A percentile compares a stretch with the other conserved stretches of the same genome.
phyloP scores from a whole-genome alignment of 495 filamentous ascomycete species.

The Aspergillus homomorphus region DNA sequence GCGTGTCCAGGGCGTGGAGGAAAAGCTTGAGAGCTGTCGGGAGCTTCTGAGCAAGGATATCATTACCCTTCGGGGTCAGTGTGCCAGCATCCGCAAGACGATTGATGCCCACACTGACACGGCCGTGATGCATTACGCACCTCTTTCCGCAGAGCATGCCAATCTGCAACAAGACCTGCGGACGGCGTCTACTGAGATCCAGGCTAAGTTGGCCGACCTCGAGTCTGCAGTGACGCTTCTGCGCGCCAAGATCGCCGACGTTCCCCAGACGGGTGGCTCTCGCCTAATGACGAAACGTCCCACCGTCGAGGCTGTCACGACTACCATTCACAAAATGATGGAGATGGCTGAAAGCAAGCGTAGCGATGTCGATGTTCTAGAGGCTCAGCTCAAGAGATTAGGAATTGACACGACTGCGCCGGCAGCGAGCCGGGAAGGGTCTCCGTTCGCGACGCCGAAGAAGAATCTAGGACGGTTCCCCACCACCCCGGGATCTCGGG shows the following conservation, averaged over 20 bases:
- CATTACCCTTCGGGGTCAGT: constrained; percentile 62
- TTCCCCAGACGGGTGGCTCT: constrained; percentile 34
- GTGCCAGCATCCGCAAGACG: constrained; percentile 68
- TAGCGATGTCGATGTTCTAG: constrained; percentile 84
- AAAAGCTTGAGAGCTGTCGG: constrained; percentile 58
- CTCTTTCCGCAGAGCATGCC: constrained; percentile 78
- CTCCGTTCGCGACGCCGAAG: constrained; percentile 60
- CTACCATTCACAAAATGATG: constrained; percentile 90
- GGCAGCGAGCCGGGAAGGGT: constrained; percentile 52
- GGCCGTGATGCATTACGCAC: constrained; percentile 57
- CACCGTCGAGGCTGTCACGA: constrained; percentile 86
- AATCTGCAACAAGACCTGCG: constrained; percentile 80
- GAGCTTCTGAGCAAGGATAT: constrained; percentile 61
- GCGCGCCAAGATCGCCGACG: constrained; percentile 68
- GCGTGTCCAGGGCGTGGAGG: constrained; percentile 59
- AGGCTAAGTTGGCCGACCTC: constrained; percentile 69
- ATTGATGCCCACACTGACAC: constrained; percentile 65
- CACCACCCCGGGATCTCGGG: constrained; percentile 38
- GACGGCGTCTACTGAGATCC: constrained; percentile 61
- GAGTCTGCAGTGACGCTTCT: constrained; percentile 80
- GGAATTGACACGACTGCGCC: constrained; percentile 50
- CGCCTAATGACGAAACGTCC: constrained; percentile 48
- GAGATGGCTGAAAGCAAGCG: constrained; percentile 83
- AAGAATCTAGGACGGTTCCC: constrained; percentile 36
- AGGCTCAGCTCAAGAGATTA: constrained; percentile 75